Evolutionary conservation across 2,329 filamentous ascomycete species (phyloP), one percentile per base, ranked within the genome.

Genomic region (Mycosphaerella arachidis): DNA sequence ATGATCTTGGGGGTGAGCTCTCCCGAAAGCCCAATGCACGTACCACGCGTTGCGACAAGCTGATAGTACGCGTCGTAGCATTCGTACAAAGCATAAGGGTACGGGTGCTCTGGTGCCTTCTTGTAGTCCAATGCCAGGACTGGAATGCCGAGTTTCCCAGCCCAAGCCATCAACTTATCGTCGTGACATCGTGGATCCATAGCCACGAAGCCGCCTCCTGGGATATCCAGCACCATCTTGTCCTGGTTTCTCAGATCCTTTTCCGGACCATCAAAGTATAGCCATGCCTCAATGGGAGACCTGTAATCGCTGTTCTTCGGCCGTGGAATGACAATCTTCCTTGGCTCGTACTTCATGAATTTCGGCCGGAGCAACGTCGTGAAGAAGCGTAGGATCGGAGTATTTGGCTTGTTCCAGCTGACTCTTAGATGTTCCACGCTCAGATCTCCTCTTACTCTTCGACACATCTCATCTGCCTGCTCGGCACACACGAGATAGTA

Each of bases 181-280:
- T 99, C 94, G 68, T 95, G 92, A 68, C 88, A 90, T 51, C 94
- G 82, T n/a, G 94, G 94, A 60, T 91, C 87, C 94, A 99, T 99
- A 18, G 94, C 92, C 12, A 99, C 92, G 66, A 95, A 99, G 0
- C 94, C 94, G 33, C 94, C 94, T 1, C 94, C 94, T 0, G 94
- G 94, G 3, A 97, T 86, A 73, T 99, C 94, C 37, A 99, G 72
- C 1, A 99, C 84, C 30, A 99, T 75, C 68, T 89, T 89, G 54
- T 84, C 87, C 71, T 95, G 89, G 46, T 88, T 83, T 68, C 86
- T 86, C 50, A 97, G 78, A 51, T 91, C 87, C 1, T 87, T 85
- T 7, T 96, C 76, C 0, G 92, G 88, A 0, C 94, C 94, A 70
- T 97, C 91, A 69, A 92, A 99, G 74, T 97, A 99, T 33, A 99